Conservation (phyloP, 352 stramenopile genomes). For the Saprolegnia diclina region DNA sequence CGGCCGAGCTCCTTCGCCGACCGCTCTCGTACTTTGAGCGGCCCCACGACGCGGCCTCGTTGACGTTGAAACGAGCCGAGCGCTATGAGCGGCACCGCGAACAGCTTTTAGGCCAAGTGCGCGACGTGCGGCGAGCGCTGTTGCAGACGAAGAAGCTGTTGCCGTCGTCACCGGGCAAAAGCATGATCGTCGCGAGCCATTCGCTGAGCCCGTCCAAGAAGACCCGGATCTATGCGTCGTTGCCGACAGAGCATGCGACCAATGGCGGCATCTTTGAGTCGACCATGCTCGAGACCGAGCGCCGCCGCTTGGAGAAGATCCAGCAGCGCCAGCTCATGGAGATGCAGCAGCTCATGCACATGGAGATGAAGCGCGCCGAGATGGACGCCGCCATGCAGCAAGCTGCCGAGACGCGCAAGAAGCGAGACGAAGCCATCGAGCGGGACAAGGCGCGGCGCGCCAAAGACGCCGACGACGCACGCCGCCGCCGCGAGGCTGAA, state of each 20-base stretch:
- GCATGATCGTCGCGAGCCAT: slow-evolving; percentile 22
- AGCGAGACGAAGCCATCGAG: slow-evolving; percentile 29
- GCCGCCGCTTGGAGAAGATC: slow-evolving; percentile 63
- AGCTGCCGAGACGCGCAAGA: slow-evolving; percentile 32
- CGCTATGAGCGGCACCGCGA: slow-evolving; percentile 56
- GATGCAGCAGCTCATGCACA: slow-evolving; percentile 65
- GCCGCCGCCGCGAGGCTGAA: slow-evolving; percentile 5
- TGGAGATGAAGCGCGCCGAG: slow-evolving; percentile 59
- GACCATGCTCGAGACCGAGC: slow-evolving; percentile 59
- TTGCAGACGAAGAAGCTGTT: slow-evolving; percentile 32
- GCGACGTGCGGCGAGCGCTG: slow-evolving; percentile 47
- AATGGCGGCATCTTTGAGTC: slow-evolving; percentile 36
- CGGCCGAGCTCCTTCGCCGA: slow-evolving; percentile 52
- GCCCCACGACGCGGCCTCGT: slow-evolving; percentile 31
- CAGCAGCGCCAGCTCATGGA: slow-evolving; percentile 54
- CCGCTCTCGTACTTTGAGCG: slow-evolving; percentile 49
- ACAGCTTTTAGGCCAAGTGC: slow-evolving; percentile 44
- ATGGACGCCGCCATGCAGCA: slow-evolving; percentile 40
- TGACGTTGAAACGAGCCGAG: slow-evolving; percentile 50
- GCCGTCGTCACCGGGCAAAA: slow-evolving; percentile 5
- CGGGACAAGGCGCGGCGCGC: slow-evolving; percentile 36
- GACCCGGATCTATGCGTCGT: slow-evolving; percentile 24
- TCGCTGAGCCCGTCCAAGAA: slow-evolving; percentile 35
- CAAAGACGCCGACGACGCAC: slow-evolving; percentile 6
- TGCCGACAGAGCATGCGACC: slow-evolving; percentile 14